Conservation (phyloP, 1,139 yeast genomes). For the Kurtzmaniella quercitrusa region DNA sequence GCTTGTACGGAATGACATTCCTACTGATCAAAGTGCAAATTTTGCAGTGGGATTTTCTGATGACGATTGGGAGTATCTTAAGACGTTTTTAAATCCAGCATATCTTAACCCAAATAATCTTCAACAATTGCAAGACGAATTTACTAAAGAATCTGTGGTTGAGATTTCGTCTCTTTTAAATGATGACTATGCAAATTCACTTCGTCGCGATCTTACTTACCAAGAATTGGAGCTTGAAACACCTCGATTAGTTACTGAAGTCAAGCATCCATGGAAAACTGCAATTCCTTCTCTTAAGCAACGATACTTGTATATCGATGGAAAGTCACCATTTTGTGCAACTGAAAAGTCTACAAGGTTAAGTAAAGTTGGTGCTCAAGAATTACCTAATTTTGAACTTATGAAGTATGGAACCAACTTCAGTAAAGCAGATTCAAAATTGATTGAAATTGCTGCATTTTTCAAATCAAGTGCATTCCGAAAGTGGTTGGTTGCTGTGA, state of each 20-base stretch:
- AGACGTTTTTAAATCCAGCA: conserved; percentile 52
- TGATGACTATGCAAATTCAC: conserved; percentile 43
- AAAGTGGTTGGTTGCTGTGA: conserved; percentile 64
- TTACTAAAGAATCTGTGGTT: conserved; percentile 65
- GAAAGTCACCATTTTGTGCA: conserved; percentile 31
- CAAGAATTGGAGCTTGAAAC: conserved; percentile 53
- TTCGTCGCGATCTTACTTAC: conserved; percentile 47
- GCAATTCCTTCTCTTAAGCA: conserved; percentile 95
- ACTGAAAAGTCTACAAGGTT: conserved; percentile 20
- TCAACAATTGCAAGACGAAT: conserved; percentile 42
- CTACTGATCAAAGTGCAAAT: conserved; percentile 22
- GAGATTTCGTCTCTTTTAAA: conserved; percentile 65
- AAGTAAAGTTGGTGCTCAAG: conserved; percentile 43
- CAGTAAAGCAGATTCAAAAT: conserved; percentile 21
- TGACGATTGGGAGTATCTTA: conserved; percentile 21
- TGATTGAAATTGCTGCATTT: conserved; percentile 56
- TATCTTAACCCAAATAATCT: conserved; percentile 46
- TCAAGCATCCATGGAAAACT: conserved; percentile 76
- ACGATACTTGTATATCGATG: conserved; percentile 79
- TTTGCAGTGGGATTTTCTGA: conserved; percentile 19
- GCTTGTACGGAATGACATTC: conserved; percentile 33
- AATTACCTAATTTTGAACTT: conserved; percentile 50
- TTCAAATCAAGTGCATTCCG: conserved; percentile 60
- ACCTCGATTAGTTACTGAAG: conserved; percentile 57
- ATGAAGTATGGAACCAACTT: conserved; percentile 9